Conservation (phyloP, 2,329 filamentous ascomycete genomes). For the Monosporascus sp. region DNA sequence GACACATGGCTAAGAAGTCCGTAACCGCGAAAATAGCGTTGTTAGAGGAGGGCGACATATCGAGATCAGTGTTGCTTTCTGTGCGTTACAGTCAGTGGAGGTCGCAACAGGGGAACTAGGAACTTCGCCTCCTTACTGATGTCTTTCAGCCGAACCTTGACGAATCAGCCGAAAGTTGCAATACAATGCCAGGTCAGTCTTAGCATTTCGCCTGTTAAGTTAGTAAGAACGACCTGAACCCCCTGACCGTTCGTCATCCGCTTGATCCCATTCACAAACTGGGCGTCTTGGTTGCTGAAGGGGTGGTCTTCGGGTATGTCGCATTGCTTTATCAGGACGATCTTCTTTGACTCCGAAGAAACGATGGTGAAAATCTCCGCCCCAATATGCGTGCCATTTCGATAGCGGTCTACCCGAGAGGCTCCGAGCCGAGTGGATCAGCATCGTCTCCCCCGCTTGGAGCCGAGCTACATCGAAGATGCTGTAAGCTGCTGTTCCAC, state of each 20-base stretch:
- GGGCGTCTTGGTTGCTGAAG: conserved; percentile 22
- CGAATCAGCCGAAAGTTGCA: conserved; percentile 21
- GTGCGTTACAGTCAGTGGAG: neutral
- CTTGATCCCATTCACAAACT: conserved; percentile 24
- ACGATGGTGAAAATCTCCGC: conserved; percentile 21
- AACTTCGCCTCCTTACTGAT: conserved; percentile 8
- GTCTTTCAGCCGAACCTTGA: conserved; percentile 23
- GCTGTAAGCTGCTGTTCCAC: conserved; percentile 21
- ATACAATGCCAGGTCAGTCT: conserved; percentile 25
- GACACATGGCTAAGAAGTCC: conserved; percentile 24
- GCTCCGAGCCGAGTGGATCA: conserved; percentile 23
- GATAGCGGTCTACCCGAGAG: conserved; percentile 21
- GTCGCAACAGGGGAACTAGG: no score
- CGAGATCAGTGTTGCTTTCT: conserved; percentile 22
- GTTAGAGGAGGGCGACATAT: conserved; percentile 24
- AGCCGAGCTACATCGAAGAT: conserved; percentile 21
- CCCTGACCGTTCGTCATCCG: conserved; percentile 20
- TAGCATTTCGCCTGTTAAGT: conserved; percentile 19
- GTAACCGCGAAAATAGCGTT: conserved; percentile 22
- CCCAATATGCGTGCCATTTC: conserved; percentile 20
- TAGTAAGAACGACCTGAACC: conserved; percentile 19
- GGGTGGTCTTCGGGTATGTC: conserved; percentile 20
- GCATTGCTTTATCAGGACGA: conserved; percentile 19
- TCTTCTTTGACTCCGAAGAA: conserved; percentile 21
- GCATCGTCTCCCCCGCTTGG: conserved; percentile 20